Percentiles rank a stretch among this genome's conserved stretches.
Evolutionary conservation across 129 eudicot genomes (phyloP).

Genomic region (Calendula officinalis): DNA sequence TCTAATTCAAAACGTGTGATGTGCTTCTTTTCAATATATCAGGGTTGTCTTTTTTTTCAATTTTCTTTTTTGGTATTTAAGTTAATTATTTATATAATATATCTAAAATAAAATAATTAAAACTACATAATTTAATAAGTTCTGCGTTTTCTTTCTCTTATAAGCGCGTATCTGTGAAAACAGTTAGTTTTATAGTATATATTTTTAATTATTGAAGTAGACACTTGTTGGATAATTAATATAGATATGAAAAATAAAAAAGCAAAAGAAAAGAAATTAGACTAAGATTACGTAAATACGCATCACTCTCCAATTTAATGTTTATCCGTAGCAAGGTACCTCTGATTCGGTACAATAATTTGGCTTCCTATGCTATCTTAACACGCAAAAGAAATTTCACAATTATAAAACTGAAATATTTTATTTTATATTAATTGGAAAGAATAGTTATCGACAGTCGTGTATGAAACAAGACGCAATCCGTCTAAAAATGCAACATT

Average conservation of each 20-base stretch:
- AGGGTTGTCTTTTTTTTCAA: not conserved
- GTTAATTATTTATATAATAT: not conserved
- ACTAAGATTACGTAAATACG: not conserved
- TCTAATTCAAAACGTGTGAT: constrained; percentile 21
- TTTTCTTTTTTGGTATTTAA: not conserved
- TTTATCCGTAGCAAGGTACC: constrained; percentile 3
- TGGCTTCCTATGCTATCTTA: constrained; percentile 16
- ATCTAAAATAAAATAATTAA: not conserved
- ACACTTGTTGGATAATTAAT: not conserved
- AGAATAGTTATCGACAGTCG: too few relatives aligned
- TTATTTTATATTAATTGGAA: too few relatives aligned
- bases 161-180: constrained; percentile 3
- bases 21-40: not conserved
- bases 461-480: too few relatives aligned
- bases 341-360: not conserved
- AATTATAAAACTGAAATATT: too few relatives aligned
- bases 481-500: too few relatives aligned
- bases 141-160: not conserved
- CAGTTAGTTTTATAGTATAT: constrained; percentile 10
- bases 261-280: too few relatives aligned
- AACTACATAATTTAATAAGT: not conserved
- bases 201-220: not conserved
- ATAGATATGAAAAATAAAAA: not conserved
- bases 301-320: constrained; percentile 21
- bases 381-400: constrained; percentile 31